phyloP scores from a whole-genome alignment of 345 rosid genomes.

The Orychophragmus violaceus region DNA sequence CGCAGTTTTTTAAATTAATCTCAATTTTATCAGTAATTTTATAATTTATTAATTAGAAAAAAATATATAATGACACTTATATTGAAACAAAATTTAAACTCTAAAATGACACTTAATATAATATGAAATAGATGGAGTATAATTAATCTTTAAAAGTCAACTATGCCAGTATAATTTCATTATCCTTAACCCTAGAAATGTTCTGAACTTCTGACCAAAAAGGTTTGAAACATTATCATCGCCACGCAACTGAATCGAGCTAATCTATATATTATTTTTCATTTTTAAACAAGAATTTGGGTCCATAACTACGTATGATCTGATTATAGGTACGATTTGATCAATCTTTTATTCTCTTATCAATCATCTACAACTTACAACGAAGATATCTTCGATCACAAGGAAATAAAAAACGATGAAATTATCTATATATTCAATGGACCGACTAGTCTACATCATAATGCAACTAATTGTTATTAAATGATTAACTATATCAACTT shows the following conservation, averaged over 20 bases:
- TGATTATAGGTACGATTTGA: background rate
- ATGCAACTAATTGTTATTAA: background rate
- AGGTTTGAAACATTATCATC: background rate
- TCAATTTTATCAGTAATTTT: no score
- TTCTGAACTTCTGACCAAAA: conserved; percentile 9
- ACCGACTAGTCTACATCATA: conserved; percentile 1
- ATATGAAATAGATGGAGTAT: no score
- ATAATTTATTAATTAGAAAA: no score
- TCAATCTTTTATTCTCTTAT: background rate
- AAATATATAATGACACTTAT: no score
- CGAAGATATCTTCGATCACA: conserved; percentile 4
- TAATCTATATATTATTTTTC: background rate
- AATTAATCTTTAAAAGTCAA: conserved; percentile 8
- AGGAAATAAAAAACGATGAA: background rate
- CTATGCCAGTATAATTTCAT: conserved; percentile 3
- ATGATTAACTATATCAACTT: background rate
- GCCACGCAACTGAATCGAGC: background rate
- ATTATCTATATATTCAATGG: conserved; percentile 2
- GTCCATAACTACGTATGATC: background rate
- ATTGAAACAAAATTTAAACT: no score
- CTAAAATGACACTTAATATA: no score
- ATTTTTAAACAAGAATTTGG: no score
- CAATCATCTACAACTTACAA: background rate
- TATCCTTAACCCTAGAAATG: background rate
- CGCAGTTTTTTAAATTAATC: no score